These are phyloP conservation scores for Ramaria sp. DNA, from an alignment of 768 basidiomycete species.

Conservation along the genomic window DNA sequence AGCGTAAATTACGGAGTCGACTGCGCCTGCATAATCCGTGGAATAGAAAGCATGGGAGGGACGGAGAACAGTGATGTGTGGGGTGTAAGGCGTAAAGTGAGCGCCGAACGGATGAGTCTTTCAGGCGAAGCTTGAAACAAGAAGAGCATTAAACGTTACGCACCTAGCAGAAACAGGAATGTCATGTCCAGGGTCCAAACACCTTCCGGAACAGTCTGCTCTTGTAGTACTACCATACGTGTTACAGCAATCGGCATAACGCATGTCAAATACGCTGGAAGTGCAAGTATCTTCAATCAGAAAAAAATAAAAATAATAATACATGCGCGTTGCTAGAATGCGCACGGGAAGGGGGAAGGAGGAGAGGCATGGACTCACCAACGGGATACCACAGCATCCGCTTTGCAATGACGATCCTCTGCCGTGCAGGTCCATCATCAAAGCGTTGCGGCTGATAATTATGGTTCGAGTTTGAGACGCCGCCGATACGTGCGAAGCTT, in stretches of 20 bases:
- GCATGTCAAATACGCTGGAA: slow-evolving; percentile 6
- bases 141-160: neutral
- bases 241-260: slow-evolving; percentile 3
- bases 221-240: neutral
- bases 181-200: slow-evolving; percentile 5
- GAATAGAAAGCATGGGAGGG: too few relatives aligned
- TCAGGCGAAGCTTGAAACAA: too few relatives aligned
- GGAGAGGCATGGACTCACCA: too few relatives aligned
- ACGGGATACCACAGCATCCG: slow-evolving; percentile 8
- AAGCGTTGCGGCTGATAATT: neutral
- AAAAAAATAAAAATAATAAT: too few relatives aligned
- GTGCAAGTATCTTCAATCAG: too few relatives aligned
- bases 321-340: too few relatives aligned
- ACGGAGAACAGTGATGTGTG: too few relatives aligned
- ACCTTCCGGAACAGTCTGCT: neutral
- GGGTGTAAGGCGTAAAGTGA: too few relatives aligned
- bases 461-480: neutral
- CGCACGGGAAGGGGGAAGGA: too few relatives aligned
- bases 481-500: neutral
- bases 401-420: slow-evolving; percentile 5
- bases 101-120: too few relatives aligned
- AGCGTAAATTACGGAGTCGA: slow-evolving; percentile 4
- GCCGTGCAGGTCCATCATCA: neutral
- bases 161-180: slow-evolving; percentile 5
- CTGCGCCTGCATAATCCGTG: neutral